These are phyloP conservation scores for Aschersonia sp. DNA, from an alignment of 2,329 filamentous ascomycete species.

Conservation along the genomic window DNA sequence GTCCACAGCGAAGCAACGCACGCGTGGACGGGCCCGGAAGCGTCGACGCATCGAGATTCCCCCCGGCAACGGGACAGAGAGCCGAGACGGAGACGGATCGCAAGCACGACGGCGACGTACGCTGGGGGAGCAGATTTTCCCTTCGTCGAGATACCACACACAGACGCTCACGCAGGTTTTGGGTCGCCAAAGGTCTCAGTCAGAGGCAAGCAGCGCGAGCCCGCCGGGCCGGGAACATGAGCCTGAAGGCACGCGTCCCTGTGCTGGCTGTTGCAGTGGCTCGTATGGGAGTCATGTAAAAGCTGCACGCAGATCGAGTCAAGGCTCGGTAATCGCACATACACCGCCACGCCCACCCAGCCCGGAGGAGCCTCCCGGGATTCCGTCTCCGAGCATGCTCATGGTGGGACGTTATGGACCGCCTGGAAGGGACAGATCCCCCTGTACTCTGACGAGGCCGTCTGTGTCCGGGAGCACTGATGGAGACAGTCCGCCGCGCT, in stretches of 20 bases:
- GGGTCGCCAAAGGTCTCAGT: constrained; percentile 8
- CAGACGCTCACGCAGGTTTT: constrained; percentile 28
- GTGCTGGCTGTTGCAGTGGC: constrained; percentile 14
- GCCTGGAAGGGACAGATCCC: constrained; percentile 18
- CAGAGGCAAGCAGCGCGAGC: not conserved
- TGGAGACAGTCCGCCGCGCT: too few species aligned
- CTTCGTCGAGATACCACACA: constrained; percentile 21
- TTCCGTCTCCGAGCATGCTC: constrained; percentile 27
- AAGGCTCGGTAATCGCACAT: constrained; percentile 24
- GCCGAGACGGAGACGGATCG: constrained; percentile 3
- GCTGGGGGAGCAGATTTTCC: constrained; percentile 13
- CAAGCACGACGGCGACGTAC: constrained; percentile 12
- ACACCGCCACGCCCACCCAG: constrained; percentile 20
- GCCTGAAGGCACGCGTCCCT: constrained; percentile 11
- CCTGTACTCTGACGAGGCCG: constrained; percentile 12
- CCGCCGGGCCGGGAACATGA: not conserved
- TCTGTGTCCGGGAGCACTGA: not conserved
- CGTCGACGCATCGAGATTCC: constrained; percentile 12
- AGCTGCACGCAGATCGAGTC: constrained; percentile 8
- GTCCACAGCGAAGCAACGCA: not conserved
- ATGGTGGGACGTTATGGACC: constrained; percentile 25
- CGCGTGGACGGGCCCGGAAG: constrained; percentile 5
- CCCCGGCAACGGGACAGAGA: constrained; percentile 9
- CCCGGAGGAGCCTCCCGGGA: constrained; percentile 20
- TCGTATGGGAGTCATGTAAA: not conserved